These are phyloP conservation scores for Luvunga scandens DNA, from an alignment of 345 rosid species.

Conservation along the genomic window DNA sequence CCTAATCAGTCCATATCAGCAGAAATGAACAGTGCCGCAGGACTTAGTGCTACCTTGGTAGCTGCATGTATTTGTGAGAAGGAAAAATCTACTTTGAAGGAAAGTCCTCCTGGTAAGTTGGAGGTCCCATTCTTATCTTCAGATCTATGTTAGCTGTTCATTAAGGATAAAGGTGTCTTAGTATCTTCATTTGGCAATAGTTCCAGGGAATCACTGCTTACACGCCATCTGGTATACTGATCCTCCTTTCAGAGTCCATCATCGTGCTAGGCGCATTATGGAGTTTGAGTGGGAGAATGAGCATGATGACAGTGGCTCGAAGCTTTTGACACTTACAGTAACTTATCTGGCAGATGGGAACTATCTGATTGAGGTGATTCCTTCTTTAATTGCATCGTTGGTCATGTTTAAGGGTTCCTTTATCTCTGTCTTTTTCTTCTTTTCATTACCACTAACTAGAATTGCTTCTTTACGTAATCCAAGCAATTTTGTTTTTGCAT, in stretches of 20 bases:
- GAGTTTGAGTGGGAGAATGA: slow-evolving; percentile 80
- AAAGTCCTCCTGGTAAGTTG: slow-evolving; percentile 49
- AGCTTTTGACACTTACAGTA: slow-evolving; percentile 39
- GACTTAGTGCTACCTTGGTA: slow-evolving; percentile 54
- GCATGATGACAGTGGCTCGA: slow-evolving; percentile 41
- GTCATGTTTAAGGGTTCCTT: slow-evolving; percentile 9
- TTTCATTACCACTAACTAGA: neutral
- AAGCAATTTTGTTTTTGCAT: neutral
- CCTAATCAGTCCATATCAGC: slow-evolving; percentile 44
- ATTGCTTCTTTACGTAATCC: slow-evolving; percentile 12
- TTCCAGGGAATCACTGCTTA: slow-evolving; percentile 48
- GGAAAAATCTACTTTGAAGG: slow-evolving; percentile 46
- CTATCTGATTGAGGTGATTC: slow-evolving; percentile 63
- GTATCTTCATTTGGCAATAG: slow-evolving; percentile 19
- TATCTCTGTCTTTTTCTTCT: neutral
- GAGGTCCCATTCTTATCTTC: slow-evolving; percentile 19
- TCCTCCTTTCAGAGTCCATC: slow-evolving; percentile 87
- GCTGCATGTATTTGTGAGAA: slow-evolving; percentile 73
- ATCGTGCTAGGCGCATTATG: slow-evolving; percentile 48
- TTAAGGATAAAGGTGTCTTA: slow-evolving; percentile 7
- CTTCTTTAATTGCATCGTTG: slow-evolving; percentile 10
- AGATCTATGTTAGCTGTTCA: slow-evolving; percentile 9
- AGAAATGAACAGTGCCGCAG: slow-evolving; percentile 44
- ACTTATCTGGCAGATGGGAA: slow-evolving; percentile 56
- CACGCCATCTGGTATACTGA: slow-evolving; percentile 62